These are phyloP conservation scores for Fonsecaea erecta DNA, from an alignment of 2,329 filamentous ascomycete genomes.

Conservation along the genomic window DNA sequence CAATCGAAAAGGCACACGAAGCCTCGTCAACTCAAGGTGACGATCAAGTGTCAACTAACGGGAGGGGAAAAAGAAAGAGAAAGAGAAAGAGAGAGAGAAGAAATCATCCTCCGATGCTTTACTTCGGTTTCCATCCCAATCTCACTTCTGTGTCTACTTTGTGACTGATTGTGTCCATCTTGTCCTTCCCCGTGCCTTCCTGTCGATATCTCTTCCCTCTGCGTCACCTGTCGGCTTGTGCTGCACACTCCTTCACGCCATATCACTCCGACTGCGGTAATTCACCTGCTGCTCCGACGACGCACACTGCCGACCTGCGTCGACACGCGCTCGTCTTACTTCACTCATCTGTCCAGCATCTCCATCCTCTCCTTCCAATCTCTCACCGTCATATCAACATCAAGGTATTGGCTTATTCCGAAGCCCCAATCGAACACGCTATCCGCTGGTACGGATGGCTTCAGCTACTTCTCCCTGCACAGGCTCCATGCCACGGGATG, in stretches of 20 bases:
- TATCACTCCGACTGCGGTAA: conserved; percentile 2
- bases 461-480: conserved; percentile 22
- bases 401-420: conserved; percentile 19
- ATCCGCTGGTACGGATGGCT: conserved; percentile 34
- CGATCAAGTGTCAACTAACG: conserved; percentile 3
- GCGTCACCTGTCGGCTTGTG: conserved; percentile 19
- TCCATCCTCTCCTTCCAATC: conserved; percentile 26
- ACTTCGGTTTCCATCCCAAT: background rate
- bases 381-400: conserved; percentile 24
- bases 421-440: conserved; percentile 21
- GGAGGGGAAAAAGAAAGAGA: background rate
- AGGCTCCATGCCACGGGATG: conserved; percentile 21
- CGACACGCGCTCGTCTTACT: conserved; percentile 29
- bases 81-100: background rate
- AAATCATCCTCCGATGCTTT: background rate
- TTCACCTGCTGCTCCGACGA: conserved; percentile 14
- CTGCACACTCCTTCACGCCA: conserved; percentile 6
- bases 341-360: conserved; percentile 25
- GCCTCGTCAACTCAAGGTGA: conserved; percentile 6
- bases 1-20: conserved; percentile 7
- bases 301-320: conserved; percentile 20
- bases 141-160: background rate
- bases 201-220: conserved; percentile 11
- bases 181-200: conserved; percentile 17
- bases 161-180: conserved; percentile 10